Base-by-base conservation (phyloP, 345 rosid genomes). In the Durio zibethinus region DNA sequence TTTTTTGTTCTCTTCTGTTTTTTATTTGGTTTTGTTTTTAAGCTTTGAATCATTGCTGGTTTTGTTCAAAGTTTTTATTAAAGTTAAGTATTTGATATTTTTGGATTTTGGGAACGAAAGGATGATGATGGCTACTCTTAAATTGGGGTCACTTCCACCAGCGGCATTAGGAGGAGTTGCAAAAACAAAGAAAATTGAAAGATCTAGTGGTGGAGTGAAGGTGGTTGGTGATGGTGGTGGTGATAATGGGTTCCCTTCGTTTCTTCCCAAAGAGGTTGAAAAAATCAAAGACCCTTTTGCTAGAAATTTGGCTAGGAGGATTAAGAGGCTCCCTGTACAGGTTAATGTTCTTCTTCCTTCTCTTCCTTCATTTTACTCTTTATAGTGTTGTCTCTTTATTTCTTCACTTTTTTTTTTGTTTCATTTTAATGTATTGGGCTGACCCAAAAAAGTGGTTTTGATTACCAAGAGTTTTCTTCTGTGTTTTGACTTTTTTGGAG, bases 281-380 rank as follows among this genome's bases (percentile, higher is more conserved):
- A 87, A 88, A 53, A 91, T 94, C 81, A 92, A 76, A 83, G 98
- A 94, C 64, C 92, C 94, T 29, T 91, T 85, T 70, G 94, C 94
- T 14, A 90, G 91, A 80, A 86, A 85, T 76, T 78, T 94, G 78
- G 94, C 97, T 43, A 81, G 45, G 77, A 92, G 92, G 75, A 91
- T 92, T 1, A 83, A 79, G 72, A 87, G 94, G 70, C 72, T 94
- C 7, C 97, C 97, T 16, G 98, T 86, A 15, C 86, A 88, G 90
- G 97, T 93, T 73, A 40, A 8, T 40, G 8, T 21, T 75, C 81
- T 65, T 78, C 60, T 71, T 4, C 40, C 38, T 20, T 35, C 45
- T 36, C n/a, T 20, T 38, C 36, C 54, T 40, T 45, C 31, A 4
- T 56, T 56, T 21, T 35, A 33, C 42, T 31, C 23, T 50, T 18